These are phyloP conservation scores for Hygrocybe coccinea DNA, from an alignment of 768 basidiomycete species.

Conservation along the genomic window DNA sequence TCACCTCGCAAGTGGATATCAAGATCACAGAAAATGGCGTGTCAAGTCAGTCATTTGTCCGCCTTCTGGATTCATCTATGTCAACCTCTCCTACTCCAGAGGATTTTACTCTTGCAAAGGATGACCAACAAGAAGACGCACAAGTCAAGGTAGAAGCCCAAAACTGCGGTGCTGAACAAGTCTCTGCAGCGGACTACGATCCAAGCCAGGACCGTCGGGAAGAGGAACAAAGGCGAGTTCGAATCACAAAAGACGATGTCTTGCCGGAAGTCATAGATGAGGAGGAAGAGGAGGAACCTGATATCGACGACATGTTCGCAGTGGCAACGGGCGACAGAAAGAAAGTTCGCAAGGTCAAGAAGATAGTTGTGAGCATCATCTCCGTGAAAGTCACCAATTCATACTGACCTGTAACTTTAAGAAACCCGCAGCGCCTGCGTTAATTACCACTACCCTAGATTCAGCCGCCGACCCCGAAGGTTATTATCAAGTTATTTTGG, in stretches of 20 bases:
- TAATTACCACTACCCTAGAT: constrained; percentile 78
- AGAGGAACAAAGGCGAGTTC: constrained; percentile 70
- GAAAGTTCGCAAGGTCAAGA: constrained; percentile 58
- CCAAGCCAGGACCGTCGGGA: constrained; percentile 70
- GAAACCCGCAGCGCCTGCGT: constrained; percentile 52
- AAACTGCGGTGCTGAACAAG: constrained; percentile 54
- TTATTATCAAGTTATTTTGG: constrained; percentile 90
- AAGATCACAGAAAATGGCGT: constrained; percentile 3
- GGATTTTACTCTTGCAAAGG: constrained; percentile 67
- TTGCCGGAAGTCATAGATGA: constrained; percentile 46
- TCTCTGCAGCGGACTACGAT: constrained; percentile 93
- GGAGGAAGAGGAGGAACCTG: constrained; percentile 75
- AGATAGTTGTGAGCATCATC: constrained; percentile 42
- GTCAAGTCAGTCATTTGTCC: constrained; percentile 12
- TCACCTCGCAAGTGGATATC: constrained; percentile 10
- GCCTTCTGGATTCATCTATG: constrained; percentile 29
- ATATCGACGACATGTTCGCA: constrained; percentile 96
- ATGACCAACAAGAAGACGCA: constrained; percentile 46
- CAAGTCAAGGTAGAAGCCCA: constrained; percentile 43
- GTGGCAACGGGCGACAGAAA: constrained; percentile 42
- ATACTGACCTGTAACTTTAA: constrained; percentile 17
- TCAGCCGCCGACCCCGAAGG: constrained; percentile 92
- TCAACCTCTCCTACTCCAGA: constrained; percentile 56
- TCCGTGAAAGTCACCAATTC: background rate
- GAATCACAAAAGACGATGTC: constrained; percentile 34